Base-by-base conservation (phyloP, 1,284 basidiomycete genomes). In the Ceratobasidium sp. region DNA sequence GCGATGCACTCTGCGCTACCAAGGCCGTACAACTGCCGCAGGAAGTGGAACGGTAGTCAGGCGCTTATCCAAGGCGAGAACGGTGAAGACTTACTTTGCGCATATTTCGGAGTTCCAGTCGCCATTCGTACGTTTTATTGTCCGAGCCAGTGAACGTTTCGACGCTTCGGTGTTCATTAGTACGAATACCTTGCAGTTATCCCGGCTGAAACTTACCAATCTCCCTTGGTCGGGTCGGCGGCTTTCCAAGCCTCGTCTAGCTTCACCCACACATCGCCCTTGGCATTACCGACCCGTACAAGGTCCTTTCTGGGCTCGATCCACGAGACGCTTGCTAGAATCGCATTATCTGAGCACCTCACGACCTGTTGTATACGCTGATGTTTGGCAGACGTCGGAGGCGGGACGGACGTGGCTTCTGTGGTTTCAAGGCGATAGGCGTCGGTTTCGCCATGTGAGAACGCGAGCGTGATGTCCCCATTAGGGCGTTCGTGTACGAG, bases 211-310 rank as follows among this genome's bases (percentile, higher is more conserved):
- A 61, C 68, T 24, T 37, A 72, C 68, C 68, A 72, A 43, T 72
- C 56, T 8, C 68, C 68, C 39, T 61, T 72, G 4, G 56, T 51
- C 6, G 68, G 68, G 8, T 37, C 43, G 16, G 68, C 68, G 13
- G 54, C 43, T 48, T 72, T 72, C 68, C 68, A 72, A 13, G 68
- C 68, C n/a, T 72, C 56, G 43, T 61, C 68, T 2, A 72, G 56
- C 19, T 41, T 56, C 24, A 72, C 39, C 68, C 68, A 72, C 9
- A 16, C 56, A 37, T 61, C 56, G 46, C 56, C n/a, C 41, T 56
- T 43, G 8, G 39, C 68, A 49, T 51, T 61, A 9, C 46, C 56
- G 13, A 72, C 24, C 29, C 46, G 58, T n/a, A 72, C 56, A 56
- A 72, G 39, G 53, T 72, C 68, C 31, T 61, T 72, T 46, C 61